Evolutionary conservation across 2,329 filamentous ascomycete genomes (phyloP).

Genomic region (Phialophora tarda): DNA sequence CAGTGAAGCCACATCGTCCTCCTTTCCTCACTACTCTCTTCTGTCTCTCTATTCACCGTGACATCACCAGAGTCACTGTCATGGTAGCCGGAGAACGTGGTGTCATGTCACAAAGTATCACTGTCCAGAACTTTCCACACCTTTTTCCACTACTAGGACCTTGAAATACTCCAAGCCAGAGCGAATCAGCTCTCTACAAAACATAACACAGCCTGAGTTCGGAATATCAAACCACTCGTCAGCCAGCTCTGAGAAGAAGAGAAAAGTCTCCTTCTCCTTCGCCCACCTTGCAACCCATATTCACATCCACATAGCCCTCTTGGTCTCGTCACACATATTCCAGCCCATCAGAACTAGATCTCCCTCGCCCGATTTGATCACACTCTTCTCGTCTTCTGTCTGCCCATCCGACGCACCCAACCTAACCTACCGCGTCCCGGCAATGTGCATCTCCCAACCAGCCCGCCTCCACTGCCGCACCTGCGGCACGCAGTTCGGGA

Average conservation of each 20-base stretch:
- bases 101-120: background rate
- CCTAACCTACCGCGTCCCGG: background rate
- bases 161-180: background rate
- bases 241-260: background rate
- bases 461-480: constrained; percentile 5
- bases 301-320: background rate
- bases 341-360: background rate
- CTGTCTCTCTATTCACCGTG: background rate
- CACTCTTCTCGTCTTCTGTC: background rate
- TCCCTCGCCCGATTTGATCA: too few species aligned
- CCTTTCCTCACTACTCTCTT: background rate
- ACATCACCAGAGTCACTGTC: background rate
- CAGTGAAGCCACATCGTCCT: background rate
- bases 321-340: background rate
- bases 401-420: background rate
- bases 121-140: background rate
- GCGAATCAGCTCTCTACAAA: background rate
- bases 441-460: constrained; percentile 7
- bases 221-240: background rate
- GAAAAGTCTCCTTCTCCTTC: background rate
- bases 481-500: background rate
- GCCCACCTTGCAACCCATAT: background rate
- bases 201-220: background rate
- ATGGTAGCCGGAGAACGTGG: background rate
- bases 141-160: background rate